Percentiles rank a stretch among this genome's conserved stretches.
Evolutionary conservation across 2,329 filamentous ascomycete genomes (phyloP).

Genomic region (Aureobasidium sp.): DNA sequence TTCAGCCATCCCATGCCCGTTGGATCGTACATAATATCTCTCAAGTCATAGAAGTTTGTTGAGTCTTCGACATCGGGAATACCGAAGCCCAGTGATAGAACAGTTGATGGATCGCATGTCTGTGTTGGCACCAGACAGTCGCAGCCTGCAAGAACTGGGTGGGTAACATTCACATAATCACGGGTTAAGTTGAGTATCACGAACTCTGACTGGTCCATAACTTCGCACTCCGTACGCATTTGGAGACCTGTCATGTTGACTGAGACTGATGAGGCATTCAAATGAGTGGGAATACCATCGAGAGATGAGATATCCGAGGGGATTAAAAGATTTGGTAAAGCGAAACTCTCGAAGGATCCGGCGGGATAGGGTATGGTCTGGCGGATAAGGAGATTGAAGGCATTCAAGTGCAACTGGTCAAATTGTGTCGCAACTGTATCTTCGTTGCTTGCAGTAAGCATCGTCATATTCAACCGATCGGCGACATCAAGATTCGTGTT

Average conservation of each 20-base stretch:
- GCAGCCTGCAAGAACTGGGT: background rate
- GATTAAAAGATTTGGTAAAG: background rate
- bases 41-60: background rate
- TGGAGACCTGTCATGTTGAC: background rate
- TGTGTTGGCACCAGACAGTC: background rate
- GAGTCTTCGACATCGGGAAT: rapidly evolving
- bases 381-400: background rate
- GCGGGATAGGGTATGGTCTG: background rate
- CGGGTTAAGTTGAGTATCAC: background rate
- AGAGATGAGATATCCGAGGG: background rate
- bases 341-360: background rate
- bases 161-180: background rate
- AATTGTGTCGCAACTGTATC: too few relatives aligned
- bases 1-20: background rate
- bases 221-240: background rate
- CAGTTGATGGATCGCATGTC: background rate
- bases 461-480: too few relatives aligned
- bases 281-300: too few relatives aligned
- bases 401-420: background rate
- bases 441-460: too few relatives aligned
- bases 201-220: background rate
- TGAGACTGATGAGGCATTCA: too few relatives aligned
- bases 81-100: background rate
- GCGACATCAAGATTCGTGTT: background rate
- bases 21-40: background rate